A percentile compares a stretch with the other conserved stretches of the same genome.
These are phyloP conservation scores for Rubus parviflorus DNA, from an alignment of 306 rosid genomes.

Conservation along the genomic window DNA sequence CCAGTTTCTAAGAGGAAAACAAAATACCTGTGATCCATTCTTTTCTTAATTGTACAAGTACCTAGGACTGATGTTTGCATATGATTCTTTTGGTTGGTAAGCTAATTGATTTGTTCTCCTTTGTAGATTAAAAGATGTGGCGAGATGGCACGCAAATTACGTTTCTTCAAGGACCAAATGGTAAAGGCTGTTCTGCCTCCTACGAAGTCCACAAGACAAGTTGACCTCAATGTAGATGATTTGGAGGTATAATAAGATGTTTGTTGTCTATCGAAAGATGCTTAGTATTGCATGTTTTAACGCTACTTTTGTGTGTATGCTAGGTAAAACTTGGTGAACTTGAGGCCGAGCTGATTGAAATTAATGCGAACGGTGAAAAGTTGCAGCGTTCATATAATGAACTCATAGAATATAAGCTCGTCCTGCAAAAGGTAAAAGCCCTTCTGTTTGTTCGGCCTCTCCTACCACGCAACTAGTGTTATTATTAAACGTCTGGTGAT, in stretches of 20 bases:
- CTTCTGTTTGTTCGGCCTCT: constrained; percentile 6
- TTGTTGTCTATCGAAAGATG: background rate
- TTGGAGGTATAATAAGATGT: constrained; percentile 59
- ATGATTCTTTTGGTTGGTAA: constrained; percentile 24
- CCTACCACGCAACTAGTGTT: background rate
- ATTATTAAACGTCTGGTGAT: background rate
- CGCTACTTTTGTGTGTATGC: constrained; percentile 23
- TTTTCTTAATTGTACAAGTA: background rate
- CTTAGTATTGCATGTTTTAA: background rate
- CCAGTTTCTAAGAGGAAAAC: background rate
- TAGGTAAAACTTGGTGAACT: constrained; percentile 88
- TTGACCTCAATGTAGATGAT: constrained; percentile 63
- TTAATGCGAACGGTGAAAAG: constrained; percentile 91
- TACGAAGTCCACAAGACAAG: constrained; percentile 36
- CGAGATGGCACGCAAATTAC: constrained; percentile 94
- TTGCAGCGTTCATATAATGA: constrained; percentile 86
- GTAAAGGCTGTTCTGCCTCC: constrained; percentile 70
- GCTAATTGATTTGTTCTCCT: constrained; percentile 14
- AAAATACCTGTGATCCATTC: background rate
- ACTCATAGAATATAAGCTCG: constrained; percentile 85
- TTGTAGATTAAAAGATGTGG: constrained; percentile 87
- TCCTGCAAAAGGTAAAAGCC: constrained; percentile 72
- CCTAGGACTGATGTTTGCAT: constrained; percentile 10
- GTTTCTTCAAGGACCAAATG: constrained; percentile 92
- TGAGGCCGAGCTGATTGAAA: constrained; percentile 83